Percentiles rank a stretch among this genome's conserved stretches.
Evolutionary conservation across 768 basidiomycete species (phyloP).

Genomic region (Russula compacta): DNA sequence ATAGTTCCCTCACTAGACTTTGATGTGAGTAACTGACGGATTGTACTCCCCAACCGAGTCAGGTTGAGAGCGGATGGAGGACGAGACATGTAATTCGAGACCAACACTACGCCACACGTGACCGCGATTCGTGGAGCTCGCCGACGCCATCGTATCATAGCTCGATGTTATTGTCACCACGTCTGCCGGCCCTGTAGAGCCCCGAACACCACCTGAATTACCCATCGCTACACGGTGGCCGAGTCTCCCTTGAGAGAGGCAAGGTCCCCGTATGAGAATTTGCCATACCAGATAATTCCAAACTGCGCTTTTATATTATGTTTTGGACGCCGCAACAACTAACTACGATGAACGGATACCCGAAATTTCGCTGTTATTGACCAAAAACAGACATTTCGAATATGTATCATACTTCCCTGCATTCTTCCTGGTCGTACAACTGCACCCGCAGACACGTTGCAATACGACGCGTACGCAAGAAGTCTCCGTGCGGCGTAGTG

Average conservation of each 20-base stretch:
- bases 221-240: background rate
- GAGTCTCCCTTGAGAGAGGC: background rate
- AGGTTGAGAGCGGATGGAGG: background rate
- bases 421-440: background rate
- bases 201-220: background rate
- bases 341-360: background rate
- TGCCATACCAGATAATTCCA: background rate
- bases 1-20: slow-evolving; percentile 10
- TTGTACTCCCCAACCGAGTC: slow-evolving; percentile 15
- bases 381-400: background rate
- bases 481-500: background rate
- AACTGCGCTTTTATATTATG: background rate
- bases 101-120: background rate
- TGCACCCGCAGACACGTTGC: background rate
- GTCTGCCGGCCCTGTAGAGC: background rate
- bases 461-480: background rate
- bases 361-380: background rate
- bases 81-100: background rate
- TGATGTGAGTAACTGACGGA: slow-evolving; percentile 16
- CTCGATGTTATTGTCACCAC: too few species aligned
- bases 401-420: background rate
- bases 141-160: too few species aligned
- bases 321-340: background rate
- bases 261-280: background rate
- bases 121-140: background rate